Evolutionary conservation across 345 rosid genomes (phyloP).

Genomic region (Lenwebbia sp.): DNA sequence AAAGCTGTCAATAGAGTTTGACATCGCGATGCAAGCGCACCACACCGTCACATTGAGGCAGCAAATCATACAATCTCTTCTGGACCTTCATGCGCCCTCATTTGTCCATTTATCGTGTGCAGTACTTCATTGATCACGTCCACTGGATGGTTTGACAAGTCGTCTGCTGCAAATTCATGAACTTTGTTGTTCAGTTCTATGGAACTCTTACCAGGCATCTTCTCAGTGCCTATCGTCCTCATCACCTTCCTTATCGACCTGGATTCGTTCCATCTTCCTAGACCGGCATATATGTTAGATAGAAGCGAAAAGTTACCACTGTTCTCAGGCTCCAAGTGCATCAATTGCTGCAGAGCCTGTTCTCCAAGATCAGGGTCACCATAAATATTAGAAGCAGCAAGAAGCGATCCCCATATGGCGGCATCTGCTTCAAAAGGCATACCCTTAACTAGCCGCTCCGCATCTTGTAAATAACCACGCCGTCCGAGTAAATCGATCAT

Average conservation of each 20-base stretch:
- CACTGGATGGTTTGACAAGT: constrained; percentile 31
- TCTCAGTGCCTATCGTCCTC: constrained; percentile 47
- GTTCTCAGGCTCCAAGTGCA: constrained; percentile 56
- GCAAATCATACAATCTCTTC: constrained; percentile 6
- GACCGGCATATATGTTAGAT: constrained; percentile 39
- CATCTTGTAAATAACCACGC: constrained; percentile 53
- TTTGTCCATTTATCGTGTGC: constrained; percentile 23
- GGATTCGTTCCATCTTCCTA: constrained; percentile 58
- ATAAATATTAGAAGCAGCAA: constrained; percentile 53
- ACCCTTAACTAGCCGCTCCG: constrained; percentile 21
- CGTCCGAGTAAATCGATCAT: constrained; percentile 60
- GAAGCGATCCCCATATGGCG: constrained; percentile 78
- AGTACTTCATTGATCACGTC: constrained; percentile 24
- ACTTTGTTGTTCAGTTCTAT: constrained; percentile 39
- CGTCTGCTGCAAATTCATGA: constrained; percentile 42
- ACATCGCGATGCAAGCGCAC: too few relatives aligned
- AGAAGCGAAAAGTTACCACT: constrained; percentile 72
- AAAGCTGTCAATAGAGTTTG: background rate
- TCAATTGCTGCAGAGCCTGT: constrained; percentile 38
- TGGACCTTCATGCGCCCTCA: constrained; percentile 10
- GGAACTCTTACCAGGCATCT: constrained; percentile 57
- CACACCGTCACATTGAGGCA: background rate
- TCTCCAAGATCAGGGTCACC: constrained; percentile 49
- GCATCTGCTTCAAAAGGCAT: constrained; percentile 72
- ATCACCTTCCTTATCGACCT: constrained; percentile 46